phyloP scores from a whole-genome alignment of 768 basidiomycete species.

The Tremella mesenterica region DNA sequence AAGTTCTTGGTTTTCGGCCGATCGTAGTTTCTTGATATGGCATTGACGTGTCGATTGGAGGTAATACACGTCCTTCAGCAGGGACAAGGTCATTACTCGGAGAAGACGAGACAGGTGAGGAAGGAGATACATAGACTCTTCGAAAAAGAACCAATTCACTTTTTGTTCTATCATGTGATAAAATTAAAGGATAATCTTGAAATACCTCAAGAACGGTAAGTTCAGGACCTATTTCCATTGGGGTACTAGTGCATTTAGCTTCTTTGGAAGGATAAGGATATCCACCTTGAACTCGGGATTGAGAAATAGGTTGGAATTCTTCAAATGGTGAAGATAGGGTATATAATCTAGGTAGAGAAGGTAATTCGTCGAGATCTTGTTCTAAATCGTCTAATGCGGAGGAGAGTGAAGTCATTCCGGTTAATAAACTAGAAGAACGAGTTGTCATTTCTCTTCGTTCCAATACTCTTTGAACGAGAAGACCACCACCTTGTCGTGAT shows the following conservation, averaged over 20 bases:
- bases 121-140: constrained; percentile 8
- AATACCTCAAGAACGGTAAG: constrained; percentile 9
- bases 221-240: constrained; percentile 1
- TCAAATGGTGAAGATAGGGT: constrained; percentile 31
- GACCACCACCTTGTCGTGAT: constrained; percentile 22
- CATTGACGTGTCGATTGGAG: too few species aligned
- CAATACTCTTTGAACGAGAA: constrained; percentile 35
- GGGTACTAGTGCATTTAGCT: background rate
- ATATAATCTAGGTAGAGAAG: constrained; percentile 24
- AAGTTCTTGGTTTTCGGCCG: too few species aligned
- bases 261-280: background rate
- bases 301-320: constrained; percentile 29
- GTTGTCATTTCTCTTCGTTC: constrained; percentile 19
- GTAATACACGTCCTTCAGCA: too few species aligned
- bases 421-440: constrained; percentile 12
- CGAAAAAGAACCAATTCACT: constrained; percentile 33
- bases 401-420: constrained; percentile 8
- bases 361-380: constrained; percentile 20
- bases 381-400: constrained; percentile 37
- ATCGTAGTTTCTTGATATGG: too few species aligned
- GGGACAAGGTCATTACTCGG: too few species aligned
- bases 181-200: constrained; percentile 18
- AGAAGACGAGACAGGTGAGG: too few species aligned
- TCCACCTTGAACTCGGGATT: constrained; percentile 11
- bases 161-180: constrained; percentile 15